Percentiles rank a stretch among this genome's conserved stretches.
These are phyloP conservation scores for Zasmidium citrigriseum DNA, from an alignment of 2,329 filamentous ascomycete species.

Conservation along the genomic window DNA sequence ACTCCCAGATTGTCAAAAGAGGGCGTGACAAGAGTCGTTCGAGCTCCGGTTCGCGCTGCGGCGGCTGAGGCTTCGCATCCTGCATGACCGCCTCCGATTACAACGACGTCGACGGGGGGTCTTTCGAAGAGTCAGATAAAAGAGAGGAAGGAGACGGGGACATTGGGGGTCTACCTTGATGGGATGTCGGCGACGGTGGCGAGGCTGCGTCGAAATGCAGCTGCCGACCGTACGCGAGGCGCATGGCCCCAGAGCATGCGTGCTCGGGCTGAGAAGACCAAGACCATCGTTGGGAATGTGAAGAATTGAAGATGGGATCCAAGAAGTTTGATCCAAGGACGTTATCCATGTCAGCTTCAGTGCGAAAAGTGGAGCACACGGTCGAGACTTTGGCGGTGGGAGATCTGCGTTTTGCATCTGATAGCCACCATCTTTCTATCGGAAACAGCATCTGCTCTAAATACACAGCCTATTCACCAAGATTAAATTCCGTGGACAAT, in stretches of 20 bases:
- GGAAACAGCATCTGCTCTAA: no score
- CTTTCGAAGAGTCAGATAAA: conserved; percentile 36
- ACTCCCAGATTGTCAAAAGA: conserved; percentile 86
- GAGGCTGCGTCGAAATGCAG: conserved; percentile 40
- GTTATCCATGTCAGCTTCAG: no score
- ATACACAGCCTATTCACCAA: no score
- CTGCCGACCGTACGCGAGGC: conserved; percentile 47
- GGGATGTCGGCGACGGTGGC: conserved; percentile 46
- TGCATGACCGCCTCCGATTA: conserved; percentile 94
- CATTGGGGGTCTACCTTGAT: conserved; percentile 23
- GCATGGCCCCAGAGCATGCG: conserved; percentile 51
- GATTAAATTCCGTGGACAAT: no score
- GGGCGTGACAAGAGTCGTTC: conserved; percentile 87
- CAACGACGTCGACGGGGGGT: conserved; percentile 72
- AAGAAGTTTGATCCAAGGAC: no score
- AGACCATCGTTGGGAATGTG: conserved; percentile 26
- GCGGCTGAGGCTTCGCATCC: conserved; percentile 92
- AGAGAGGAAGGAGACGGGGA: background rate
- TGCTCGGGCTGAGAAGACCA: conserved; percentile 33
- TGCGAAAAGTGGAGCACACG: no score
- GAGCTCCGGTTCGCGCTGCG: conserved; percentile 82
- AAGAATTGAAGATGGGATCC: no score
- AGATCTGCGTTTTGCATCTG: no score
- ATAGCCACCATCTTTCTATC: no score
- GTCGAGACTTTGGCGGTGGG: no score